Base-by-base conservation (phyloP, 2,329 filamentous ascomycete species). In the Dactylella cylindrospora region DNA sequence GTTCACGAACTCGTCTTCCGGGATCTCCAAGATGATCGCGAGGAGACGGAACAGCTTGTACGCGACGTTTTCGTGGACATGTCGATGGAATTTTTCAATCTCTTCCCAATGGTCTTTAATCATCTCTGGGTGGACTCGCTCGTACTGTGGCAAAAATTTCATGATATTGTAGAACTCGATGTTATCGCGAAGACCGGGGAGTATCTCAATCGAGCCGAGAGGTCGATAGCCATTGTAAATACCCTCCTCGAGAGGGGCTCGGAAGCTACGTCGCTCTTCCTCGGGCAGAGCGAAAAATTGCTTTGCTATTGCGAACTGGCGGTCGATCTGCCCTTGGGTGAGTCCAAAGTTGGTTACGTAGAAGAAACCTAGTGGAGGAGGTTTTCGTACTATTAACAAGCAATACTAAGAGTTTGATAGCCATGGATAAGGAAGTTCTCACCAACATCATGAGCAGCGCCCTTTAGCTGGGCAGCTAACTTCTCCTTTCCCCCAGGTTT, bases 281-380 rank as follows among this genome's bases (percentile, higher is more conserved):
- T 76, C 73, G 0, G 80, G 75, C 0, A 84, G 72, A 3, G 76
- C 69, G 67, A 83, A 84, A 64, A 84, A 77, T 28, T 79, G 74
- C 54, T 80, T 79, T 1, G 78, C 81, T 2, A 84, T 76, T 9
- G 81, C 79, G 64, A 84, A 84, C 65, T 84, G 81, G 4, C 75
- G 73, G 65, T 84, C 77, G 1, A 84, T 76, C 68, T 82, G 74
- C 39, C 82, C 80, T 68, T 84, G 80, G 0, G 72, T 73, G n/a
- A 84, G 74, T 25, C 80, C 81, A 62, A 80, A 84, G 71, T 84
- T 82, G 57, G 78, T 79, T 15, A 84, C 77, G 62, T 84, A 83
- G 72, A 84, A 84, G 72, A 84, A 81, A 0, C 81, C 79, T 65
- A 74, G 71, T 64, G 74, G 70, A 38, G 74, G 70, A 51, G 69